phyloP scores from a whole-genome alignment of 2,329 filamentous ascomycete species.

The Alternaria sp. region DNA sequence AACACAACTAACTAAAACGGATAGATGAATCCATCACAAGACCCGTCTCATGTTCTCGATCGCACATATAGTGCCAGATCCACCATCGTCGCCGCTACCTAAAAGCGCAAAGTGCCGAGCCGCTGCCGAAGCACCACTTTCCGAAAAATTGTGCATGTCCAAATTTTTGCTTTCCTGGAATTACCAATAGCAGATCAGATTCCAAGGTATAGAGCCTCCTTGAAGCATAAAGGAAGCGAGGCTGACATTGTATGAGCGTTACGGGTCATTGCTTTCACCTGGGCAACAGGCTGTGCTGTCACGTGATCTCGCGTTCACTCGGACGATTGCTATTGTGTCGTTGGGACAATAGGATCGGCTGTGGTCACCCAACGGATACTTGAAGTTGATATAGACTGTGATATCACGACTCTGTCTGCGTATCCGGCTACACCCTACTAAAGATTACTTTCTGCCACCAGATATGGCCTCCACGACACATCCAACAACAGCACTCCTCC shows the following conservation, averaged over 20 bases:
- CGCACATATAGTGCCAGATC: constrained; percentile 7
- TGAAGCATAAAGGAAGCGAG: constrained; percentile 11
- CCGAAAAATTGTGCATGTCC: constrained; percentile 22
- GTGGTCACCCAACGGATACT: constrained; percentile 20
- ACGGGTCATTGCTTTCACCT: constrained; percentile 18
- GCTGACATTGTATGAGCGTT: constrained; percentile 24
- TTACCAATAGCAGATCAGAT: background rate
- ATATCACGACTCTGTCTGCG: background rate
- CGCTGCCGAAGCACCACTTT: constrained; percentile 25
- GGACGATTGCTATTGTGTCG: constrained; percentile 3
- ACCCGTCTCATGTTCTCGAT: constrained; percentile 1
- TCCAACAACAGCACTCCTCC: constrained; percentile 29
- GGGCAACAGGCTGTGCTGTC: constrained; percentile 18
- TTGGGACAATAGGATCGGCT: constrained; percentile 15
- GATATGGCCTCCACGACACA: constrained; percentile 11
- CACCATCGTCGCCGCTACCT: constrained; percentile 20
- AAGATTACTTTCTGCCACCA: background rate
- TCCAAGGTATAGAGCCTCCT: constrained; percentile 16
- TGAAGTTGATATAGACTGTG: background rate
- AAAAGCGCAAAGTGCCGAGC: constrained; percentile 30
- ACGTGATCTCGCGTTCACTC: constrained; percentile 26
- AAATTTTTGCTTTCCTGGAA: constrained; percentile 8
- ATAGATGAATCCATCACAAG: background rate
- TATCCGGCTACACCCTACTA: background rate
- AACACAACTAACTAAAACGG: background rate